Evolutionary conservation across 1,284 basidiomycete species (phyloP), one percentile per base, ranked within the genome.

Genomic region (Irpex rosettiformis): DNA sequence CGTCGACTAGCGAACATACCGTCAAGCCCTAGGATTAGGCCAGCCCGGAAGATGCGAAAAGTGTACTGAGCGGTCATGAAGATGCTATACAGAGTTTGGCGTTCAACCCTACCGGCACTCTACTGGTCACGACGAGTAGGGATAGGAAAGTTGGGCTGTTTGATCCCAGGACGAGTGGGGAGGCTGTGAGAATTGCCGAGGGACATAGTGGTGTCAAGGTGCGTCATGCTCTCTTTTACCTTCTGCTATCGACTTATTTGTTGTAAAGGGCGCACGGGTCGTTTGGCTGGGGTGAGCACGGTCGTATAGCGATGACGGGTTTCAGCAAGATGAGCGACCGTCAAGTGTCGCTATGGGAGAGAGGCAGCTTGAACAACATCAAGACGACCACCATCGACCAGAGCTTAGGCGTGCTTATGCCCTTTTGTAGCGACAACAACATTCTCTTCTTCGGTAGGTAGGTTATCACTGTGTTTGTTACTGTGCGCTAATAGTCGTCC

Each of bases 311-410:
- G 33, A 97, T 94, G 29, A 98, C 96, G 5, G 96, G 94, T 16
- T 98, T 98, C 75, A 94, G 91, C 77, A 93, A 88, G 74, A 95
- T 96, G 89, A 93, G 91, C 52, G 94, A 97, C 72, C 82, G 96
- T 8, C 94, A 98, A 74, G 81, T 96, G 58, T 83, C 81, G 60
- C 76, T 98, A 45, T 96, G 94, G 94, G 93, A 96, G 68, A 84
- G 89, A 1, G 82, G 85, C 3, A 79, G 84, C 21, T 72, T 96
- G 59, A 77, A 71, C 51, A 91, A 85, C 70, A 66, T 94, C 64
- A 94, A 94, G 77, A 93, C 85, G 59, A 77, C 85, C 57, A 82
- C 79, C 22, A 79, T 96, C 62, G 95, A 97, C 74, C 93, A 94
- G 72, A 91, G 89, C 57, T 86, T 93, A 24, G 96, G 96, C 53